Conservation (phyloP, 345 rosid species). For the Anacardium occidentale region DNA sequence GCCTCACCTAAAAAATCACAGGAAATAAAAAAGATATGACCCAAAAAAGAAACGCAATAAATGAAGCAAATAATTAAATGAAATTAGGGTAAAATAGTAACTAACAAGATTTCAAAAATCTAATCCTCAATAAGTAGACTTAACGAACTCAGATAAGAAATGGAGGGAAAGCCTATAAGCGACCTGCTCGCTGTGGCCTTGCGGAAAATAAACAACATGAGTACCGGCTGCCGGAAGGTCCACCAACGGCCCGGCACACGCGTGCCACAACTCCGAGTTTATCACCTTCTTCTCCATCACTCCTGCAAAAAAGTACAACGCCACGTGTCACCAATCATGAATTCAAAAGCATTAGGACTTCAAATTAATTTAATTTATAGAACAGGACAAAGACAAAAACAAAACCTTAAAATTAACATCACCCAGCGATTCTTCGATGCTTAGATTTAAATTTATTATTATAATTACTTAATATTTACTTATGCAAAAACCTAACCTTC, state of each 20-base stretch:
- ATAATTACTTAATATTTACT: not conserved
- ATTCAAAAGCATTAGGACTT: not conserved
- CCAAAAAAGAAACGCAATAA: not conserved
- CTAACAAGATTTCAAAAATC: not conserved
- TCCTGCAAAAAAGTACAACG: conserved; percentile 18
- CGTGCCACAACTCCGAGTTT: conserved; percentile 72
- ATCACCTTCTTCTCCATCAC: conserved; percentile 56
- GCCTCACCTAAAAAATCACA: too few species aligned
- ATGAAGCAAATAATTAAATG: not conserved
- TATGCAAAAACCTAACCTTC: conserved; percentile 36
- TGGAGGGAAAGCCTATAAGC: not conserved
- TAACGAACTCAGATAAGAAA: not conserved
- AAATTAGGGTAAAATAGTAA: conserved; percentile 14
- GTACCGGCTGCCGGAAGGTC: conserved; percentile 62
- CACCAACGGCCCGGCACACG: conserved; percentile 73
- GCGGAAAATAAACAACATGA: conserved; percentile 73
- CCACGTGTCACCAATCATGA: conserved; percentile 30
- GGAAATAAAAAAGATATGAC: too few species aligned
- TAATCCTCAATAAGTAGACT: too few species aligned
- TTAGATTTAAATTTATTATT: not conserved
- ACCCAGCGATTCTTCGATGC: conserved; percentile 22
- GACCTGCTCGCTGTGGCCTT: conserved; percentile 82
- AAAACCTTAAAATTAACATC: not conserved
- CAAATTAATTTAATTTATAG: not conserved
- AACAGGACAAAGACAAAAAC: conserved; percentile 14